Base-by-base conservation (phyloP, 2,329 filamentous ascomycete genomes). In the Chaetomium olivaceum region DNA sequence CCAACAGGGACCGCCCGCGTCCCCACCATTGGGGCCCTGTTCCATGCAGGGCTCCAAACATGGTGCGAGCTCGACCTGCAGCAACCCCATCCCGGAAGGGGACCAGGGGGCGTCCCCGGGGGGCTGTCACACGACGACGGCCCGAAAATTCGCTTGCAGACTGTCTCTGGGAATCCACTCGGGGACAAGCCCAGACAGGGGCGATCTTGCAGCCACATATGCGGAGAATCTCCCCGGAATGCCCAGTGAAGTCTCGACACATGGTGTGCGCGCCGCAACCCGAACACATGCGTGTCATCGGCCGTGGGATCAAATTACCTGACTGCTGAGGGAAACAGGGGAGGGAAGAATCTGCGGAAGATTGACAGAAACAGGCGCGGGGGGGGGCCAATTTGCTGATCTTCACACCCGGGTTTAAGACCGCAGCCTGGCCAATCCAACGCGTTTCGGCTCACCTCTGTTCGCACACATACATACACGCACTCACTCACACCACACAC, bases 81-180 rank as follows among this genome's bases (percentile, higher is more conserved):
- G 61, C 61, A 27, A 31, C 33, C 62, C 62, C 62, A 59, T 68
- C 46, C 66, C 62, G 50, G 64, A 68, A 65, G 51, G 39, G 62
- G 60, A 21, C n/a, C 55, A 48, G 60, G 63, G 66, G 58, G 51
- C 25, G 31, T 19, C 39, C 14, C n/a, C 55, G 36, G 54, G 54
- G 62, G 29, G 36, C 58, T 62, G 61, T 66, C 62, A 67, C 66
- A 67, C 68, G 56, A 64, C 64, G 59, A 57, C 68, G 64, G 68
- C 29, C 68, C 66, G 64, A 63, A 52, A 31, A 62, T 59, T 61
- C 36, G 52, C 61, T 56, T 68, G 62, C 59, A 63, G 66, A 2
- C 43, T 61, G 11, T 48, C 36, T 36, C 27, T 51, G 60, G 50
- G 57, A 54, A 56, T 21, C 56, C 33, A 65, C 23, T 50, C 48